These are phyloP conservation scores for Coniochaeta prunicola DNA, from an alignment of 2,329 filamentous ascomycete species.

Conservation along the genomic window DNA sequence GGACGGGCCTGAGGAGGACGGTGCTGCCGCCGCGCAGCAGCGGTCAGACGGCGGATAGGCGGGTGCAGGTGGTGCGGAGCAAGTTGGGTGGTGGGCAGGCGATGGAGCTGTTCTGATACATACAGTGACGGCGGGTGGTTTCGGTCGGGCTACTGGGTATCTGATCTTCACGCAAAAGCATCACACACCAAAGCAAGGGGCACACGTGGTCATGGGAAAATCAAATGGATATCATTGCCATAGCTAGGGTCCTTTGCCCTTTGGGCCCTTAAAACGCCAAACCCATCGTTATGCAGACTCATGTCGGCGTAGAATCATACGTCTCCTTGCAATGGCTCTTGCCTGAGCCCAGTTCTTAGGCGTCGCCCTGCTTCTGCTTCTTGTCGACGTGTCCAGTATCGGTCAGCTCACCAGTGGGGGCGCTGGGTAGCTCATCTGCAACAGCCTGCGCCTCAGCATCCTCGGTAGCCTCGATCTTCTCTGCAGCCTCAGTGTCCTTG, in stretches of 20 bases:
- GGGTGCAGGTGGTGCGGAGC: neutral
- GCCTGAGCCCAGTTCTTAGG: neutral
- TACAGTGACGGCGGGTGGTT: neutral
- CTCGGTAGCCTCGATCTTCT: slow-evolving; percentile 10
- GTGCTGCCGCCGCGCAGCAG: neutral
- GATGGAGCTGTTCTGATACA: neutral
- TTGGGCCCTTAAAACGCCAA: neutral
- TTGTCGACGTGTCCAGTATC: slow-evolving; percentile 15
- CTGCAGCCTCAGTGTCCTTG: slow-evolving; percentile 4
- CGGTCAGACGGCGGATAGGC: neutral
- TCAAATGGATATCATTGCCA: neutral
- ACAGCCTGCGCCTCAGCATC: slow-evolving; percentile 17
- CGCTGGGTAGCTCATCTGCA: slow-evolving; percentile 18
- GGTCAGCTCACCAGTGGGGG: slow-evolving; percentile 17
- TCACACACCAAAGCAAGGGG: too few relatives aligned
- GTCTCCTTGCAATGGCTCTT: neutral
- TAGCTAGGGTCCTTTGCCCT: neutral
- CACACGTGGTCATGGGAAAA: too few relatives aligned
- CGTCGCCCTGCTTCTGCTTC: slow-evolving; percentile 15
- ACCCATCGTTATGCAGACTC: neutral
- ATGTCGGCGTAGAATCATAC: neutral
- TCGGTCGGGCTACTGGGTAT: too few relatives aligned
- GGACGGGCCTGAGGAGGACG: neutral
- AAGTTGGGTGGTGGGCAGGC: neutral
- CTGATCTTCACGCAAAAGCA: too few relatives aligned